phyloP scores from a whole-genome alignment of 345 rosid genomes.

The Citrus sp. region DNA sequence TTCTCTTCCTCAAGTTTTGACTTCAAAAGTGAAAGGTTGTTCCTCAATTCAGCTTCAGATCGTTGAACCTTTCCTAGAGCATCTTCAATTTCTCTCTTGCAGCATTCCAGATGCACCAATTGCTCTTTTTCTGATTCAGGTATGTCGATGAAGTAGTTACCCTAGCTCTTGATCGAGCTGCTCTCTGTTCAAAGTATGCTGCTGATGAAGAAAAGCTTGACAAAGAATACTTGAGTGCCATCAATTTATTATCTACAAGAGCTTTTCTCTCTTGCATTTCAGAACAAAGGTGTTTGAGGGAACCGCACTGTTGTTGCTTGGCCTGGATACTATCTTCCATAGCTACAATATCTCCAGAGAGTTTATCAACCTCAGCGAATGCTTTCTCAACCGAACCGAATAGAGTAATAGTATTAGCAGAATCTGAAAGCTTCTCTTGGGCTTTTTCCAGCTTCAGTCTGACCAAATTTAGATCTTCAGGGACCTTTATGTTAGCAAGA shows the following conservation, averaged over 20 bases:
- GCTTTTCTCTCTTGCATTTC: slow-evolving; percentile 47
- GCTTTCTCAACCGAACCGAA: slow-evolving; percentile 51
- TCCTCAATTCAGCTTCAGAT: slow-evolving; percentile 54
- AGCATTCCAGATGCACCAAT: slow-evolving; percentile 31
- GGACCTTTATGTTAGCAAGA: slow-evolving; percentile 9
- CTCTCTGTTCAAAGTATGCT: slow-evolving; percentile 64
- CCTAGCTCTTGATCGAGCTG: slow-evolving; percentile 50
- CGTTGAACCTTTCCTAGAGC: slow-evolving; percentile 44
- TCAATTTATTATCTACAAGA: slow-evolving; percentile 51
- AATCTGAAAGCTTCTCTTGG: slow-evolving; percentile 47
- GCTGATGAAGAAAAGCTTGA: slow-evolving; percentile 54
- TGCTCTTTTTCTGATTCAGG: slow-evolving; percentile 48
- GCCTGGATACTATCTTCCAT: slow-evolving; percentile 28
- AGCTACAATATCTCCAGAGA: slow-evolving; percentile 48
- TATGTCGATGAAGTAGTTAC: slow-evolving; percentile 31
- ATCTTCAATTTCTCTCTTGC: slow-evolving; percentile 49
- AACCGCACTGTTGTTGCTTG: slow-evolving; percentile 40
- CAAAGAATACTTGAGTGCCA: slow-evolving; percentile 59
- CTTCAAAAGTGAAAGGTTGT: slow-evolving; percentile 42
- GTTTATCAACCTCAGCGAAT: slow-evolving; percentile 40
- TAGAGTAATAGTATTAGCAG: slow-evolving; percentile 31
- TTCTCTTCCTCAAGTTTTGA: slow-evolving; percentile 73
- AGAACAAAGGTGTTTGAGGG: slow-evolving; percentile 32
- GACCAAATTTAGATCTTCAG: slow-evolving; percentile 37
- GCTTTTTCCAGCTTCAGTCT: slow-evolving; percentile 56